phyloP scores from a whole-genome alignment of 225 moss, liverwort and hornwort genomes.

The Asterella californica region DNA sequence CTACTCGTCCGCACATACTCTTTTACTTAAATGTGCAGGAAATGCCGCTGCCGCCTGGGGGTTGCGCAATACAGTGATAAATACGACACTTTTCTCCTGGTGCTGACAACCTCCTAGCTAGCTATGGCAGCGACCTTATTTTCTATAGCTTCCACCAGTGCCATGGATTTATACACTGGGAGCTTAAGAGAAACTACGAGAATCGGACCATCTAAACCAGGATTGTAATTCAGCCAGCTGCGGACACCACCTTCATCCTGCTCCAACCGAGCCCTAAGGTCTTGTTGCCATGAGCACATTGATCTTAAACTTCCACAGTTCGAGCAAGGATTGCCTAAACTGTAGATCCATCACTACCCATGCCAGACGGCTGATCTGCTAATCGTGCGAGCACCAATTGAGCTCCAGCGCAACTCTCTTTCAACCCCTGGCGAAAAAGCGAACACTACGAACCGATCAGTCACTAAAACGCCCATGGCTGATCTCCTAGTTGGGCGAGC shows the following conservation, averaged over 20 bases:
- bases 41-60: constrained; percentile 1
- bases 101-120: neutral
- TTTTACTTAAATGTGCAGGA: neutral
- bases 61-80: neutral
- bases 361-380: neutral
- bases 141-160: neutral
- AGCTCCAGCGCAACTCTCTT: neutral
- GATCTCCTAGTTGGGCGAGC: neutral
- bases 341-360: neutral
- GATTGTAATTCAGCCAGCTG: neutral
- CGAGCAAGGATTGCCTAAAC: neutral
- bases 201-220: neutral
- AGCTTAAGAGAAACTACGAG: neutral
- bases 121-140: constrained; percentile 2
- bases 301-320: neutral
- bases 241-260: neutral
- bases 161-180: neutral
- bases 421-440: neutral
- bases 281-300: neutral
- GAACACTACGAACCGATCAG: neutral
- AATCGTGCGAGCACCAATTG: neutral
- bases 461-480: neutral
- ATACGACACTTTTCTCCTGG: neutral
- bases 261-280: neutral
- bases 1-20: neutral